A percentile compares a stretch with the other conserved stretches of the same genome.
Evolutionary conservation across 2,329 filamentous ascomycete genomes (phyloP).

Genomic region (Scedosporium minutisporum): DNA sequence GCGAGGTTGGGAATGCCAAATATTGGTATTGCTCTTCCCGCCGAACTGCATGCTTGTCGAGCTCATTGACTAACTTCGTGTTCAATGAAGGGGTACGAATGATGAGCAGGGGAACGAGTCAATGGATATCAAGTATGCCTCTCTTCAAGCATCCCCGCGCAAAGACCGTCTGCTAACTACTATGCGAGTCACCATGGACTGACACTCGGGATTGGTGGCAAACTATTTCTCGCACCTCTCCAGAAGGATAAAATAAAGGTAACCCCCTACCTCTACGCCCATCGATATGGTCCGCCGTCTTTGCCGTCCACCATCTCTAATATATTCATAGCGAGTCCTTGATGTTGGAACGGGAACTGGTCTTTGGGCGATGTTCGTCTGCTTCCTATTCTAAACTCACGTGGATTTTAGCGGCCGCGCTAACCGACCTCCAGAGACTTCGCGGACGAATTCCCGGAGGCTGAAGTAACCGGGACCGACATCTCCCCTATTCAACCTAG

Average conservation of each 20-base stretch:
- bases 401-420: background rate
- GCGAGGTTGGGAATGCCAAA: slow-evolving; percentile 15
- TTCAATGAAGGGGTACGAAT: slow-evolving; percentile 13
- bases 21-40: slow-evolving; percentile 14
- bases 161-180: background rate
- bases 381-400: slow-evolving; percentile 4
- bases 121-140: slow-evolving; percentile 2
- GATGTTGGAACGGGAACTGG: slow-evolving; percentile 48
- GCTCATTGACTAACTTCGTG: background rate
- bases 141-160: background rate
- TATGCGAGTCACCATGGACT: slow-evolving; percentile 14
- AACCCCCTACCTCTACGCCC: slow-evolving; percentile 8
- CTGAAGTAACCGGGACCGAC: slow-evolving; percentile 39
- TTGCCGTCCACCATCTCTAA: background rate
- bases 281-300: background rate
- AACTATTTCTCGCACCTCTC: slow-evolving; percentile 16
- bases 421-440: slow-evolving; percentile 30
- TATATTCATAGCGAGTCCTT: slow-evolving; percentile 17
- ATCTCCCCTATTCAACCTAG: slow-evolving; percentile 46
- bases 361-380: slow-evolving; percentile 42
- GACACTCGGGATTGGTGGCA: slow-evolving; percentile 13
- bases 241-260: slow-evolving; percentile 3
- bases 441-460: slow-evolving; percentile 31
- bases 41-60: background rate
- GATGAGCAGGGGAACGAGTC: slow-evolving; percentile 17